Base-by-base conservation (phyloP, 305 asterid genomes). In the Fraxinus ornus region DNA sequence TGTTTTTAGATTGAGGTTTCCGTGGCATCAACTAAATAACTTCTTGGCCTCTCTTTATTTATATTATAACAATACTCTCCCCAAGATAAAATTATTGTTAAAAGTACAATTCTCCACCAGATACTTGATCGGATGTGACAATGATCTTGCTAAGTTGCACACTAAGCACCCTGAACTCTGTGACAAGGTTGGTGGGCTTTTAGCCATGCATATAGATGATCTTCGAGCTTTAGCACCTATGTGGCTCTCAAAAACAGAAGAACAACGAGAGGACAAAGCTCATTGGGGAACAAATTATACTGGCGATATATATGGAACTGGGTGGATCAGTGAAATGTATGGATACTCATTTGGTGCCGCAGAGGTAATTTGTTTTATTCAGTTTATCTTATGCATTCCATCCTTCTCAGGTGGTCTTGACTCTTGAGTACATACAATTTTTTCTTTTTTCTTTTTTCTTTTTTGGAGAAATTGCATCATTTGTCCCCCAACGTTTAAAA, bases 251-350 rank as follows among this genome's bases (percentile, higher is more conserved):
- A 96, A 96, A 84, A 92, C 97, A 12, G 98, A 96, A 92, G 97
- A 96, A 90, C 94, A 90, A 77, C 86, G 98, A 75, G 97, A 73
- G 7, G 99, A 96, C 81, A 96, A 17, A 87, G 95, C 87, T 82
- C 99, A 96, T 39, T 96, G 98, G 98, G 90, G 88, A 41, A 93
- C 97, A 82, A 93, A 96, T 82, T 92, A 92, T 88, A 94, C 99
- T 36, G 99, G 99, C 74, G 99, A 96, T 82, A 96, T 96, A 81
- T 96, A 93, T 78, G 91, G 88, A 13, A 83, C 92, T 3, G 98
- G 98, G 64, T 96, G 99, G 99, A 96, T 96, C 82, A 96, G 98
- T 87, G 99, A 96, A 87, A 96, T 96, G 98, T 96, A 96, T 87
- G 99, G 98, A 41, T 96, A 96, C 90, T 96, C 99, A 39, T 96